phyloP scores from a whole-genome alignment of 805 yeast genomes.

The Wickerhamiella domercqiae region DNA sequence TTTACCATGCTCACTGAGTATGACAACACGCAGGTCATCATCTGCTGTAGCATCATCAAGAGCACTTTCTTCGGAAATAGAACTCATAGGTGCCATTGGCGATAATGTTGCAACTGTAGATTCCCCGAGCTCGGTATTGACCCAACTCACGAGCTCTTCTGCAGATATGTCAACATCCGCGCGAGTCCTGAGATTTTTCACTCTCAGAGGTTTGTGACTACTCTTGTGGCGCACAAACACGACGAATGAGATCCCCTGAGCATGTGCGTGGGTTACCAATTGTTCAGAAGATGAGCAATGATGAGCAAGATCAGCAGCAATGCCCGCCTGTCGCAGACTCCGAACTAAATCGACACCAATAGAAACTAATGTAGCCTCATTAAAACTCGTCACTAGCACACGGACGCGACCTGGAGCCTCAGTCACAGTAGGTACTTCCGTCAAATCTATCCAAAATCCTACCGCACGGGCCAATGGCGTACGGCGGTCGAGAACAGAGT shows the following conservation, averaged over 20 bases:
- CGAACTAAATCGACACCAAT: slow-evolving; percentile 50
- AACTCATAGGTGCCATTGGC: not conserved
- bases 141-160: slow-evolving; percentile 42
- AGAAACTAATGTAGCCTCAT: slow-evolving; percentile 38
- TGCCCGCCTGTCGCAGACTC: slow-evolving; percentile 59
- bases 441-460: slow-evolving; percentile 62
- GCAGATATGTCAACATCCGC: slow-evolving; percentile 60
- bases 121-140: slow-evolving; percentile 23
- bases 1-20: slow-evolving; percentile 69
- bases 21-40: slow-evolving; percentile 22
- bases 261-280: slow-evolving; percentile 42
- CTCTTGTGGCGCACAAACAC: slow-evolving; percentile 58
- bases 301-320: slow-evolving; percentile 51
- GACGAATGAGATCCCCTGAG: slow-evolving; percentile 62
- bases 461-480: slow-evolving; percentile 45
- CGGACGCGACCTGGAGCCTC: slow-evolving; percentile 27
- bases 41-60: not conserved
- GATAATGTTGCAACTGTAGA: not conserved
- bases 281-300: slow-evolving; percentile 40
- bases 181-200: slow-evolving; percentile 45
- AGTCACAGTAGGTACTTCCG: slow-evolving; percentile 19
- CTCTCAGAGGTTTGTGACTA: slow-evolving; percentile 58
- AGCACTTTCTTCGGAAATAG: not conserved
- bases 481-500: slow-evolving; percentile 29
- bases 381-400: slow-evolving; percentile 60